Percentiles rank a stretch among this genome's conserved stretches.
Conservation (phyloP, 768 basidiomycete genomes). For the Lentinula lateritia region DNA sequence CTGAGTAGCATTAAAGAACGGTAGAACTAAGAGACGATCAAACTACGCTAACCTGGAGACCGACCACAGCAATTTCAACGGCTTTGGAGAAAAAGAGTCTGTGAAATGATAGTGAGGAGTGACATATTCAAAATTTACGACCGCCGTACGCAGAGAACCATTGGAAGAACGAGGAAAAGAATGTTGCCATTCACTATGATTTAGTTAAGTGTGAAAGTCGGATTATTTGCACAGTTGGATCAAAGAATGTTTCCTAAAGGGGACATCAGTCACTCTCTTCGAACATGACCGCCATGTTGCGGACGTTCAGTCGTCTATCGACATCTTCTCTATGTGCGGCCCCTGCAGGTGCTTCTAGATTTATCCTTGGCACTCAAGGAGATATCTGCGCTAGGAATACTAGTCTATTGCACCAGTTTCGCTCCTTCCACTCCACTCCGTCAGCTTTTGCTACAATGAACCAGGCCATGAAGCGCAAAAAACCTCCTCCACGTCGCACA, state of each 20-base stretch:
- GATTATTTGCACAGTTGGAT: not conserved
- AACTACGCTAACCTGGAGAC: constrained; percentile 43
- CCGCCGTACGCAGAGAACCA: constrained; percentile 48
- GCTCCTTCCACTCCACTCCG: constrained; percentile 61
- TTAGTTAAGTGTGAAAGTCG: not conserved
- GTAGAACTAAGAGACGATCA: constrained; percentile 1
- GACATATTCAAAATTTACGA: not conserved
- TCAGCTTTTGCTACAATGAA: constrained; percentile 69
- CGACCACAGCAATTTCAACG: constrained; percentile 68
- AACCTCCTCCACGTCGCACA: constrained; percentile 38
- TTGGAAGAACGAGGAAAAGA: constrained; percentile 48
- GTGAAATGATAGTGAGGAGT: not conserved
- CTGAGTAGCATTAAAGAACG: constrained; percentile 30
- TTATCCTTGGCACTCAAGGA: not conserved
- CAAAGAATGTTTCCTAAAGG: not conserved
- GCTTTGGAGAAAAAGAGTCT: constrained; percentile 64
- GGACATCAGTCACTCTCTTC: not conserved
- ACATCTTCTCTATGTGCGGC: not conserved
- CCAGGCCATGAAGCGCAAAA: constrained; percentile 80
- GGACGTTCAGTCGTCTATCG: not conserved
- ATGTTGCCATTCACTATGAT: constrained; percentile 11
- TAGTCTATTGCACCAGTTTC: constrained; percentile 19
- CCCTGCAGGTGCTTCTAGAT: not conserved
- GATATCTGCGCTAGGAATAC: not conserved
- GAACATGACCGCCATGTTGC: constrained; percentile 3